A percentile compares a stretch with the other conserved stretches of the same genome.
These are phyloP conservation scores for Penicillium atrosanguineum DNA, from an alignment of 495 filamentous ascomycete genomes.

Conservation along the genomic window DNA sequence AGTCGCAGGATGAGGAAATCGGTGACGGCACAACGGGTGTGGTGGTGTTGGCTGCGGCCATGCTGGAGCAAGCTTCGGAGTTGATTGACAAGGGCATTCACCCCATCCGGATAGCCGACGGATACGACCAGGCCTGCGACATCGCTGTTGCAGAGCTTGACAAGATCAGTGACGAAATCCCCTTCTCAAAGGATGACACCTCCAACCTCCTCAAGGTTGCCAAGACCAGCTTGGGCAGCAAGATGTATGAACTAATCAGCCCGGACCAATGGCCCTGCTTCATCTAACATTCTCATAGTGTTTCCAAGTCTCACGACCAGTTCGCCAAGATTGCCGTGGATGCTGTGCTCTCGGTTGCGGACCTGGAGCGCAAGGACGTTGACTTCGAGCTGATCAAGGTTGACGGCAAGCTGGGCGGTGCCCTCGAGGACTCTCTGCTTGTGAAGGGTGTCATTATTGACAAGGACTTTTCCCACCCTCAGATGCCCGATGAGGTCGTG, in stretches of 20 bases:
- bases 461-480: constrained; percentile 99
- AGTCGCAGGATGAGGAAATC: constrained; percentile 98
- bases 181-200: constrained; percentile 74
- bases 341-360: constrained; percentile 93
- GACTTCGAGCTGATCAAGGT: constrained; percentile 99
- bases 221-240: constrained; percentile 93
- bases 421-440: constrained; percentile 90
- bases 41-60: constrained; percentile 90
- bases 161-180: constrained; percentile 84
- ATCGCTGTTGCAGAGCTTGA: constrained; percentile 91
- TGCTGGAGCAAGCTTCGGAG: constrained; percentile 96
- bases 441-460: constrained; percentile 98
- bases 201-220: constrained; percentile 89
- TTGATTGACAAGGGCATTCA: constrained; percentile 99
- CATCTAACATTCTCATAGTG: constrained; percentile 45
- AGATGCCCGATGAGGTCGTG: constrained; percentile 92
- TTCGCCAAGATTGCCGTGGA: constrained; percentile 97
- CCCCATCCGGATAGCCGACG: constrained; percentile 96
- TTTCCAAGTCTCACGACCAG: constrained; percentile 97
- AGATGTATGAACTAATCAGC: constrained; percentile 59
- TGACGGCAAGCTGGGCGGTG: constrained; percentile 93
- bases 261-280: not conserved
- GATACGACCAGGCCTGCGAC: constrained; percentile 95
- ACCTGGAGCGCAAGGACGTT: constrained; percentile 94
- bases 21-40: constrained; percentile 98